Evolutionary conservation across 805 yeast genomes (phyloP).

Genomic region (Yarrowia keelungensis): DNA sequence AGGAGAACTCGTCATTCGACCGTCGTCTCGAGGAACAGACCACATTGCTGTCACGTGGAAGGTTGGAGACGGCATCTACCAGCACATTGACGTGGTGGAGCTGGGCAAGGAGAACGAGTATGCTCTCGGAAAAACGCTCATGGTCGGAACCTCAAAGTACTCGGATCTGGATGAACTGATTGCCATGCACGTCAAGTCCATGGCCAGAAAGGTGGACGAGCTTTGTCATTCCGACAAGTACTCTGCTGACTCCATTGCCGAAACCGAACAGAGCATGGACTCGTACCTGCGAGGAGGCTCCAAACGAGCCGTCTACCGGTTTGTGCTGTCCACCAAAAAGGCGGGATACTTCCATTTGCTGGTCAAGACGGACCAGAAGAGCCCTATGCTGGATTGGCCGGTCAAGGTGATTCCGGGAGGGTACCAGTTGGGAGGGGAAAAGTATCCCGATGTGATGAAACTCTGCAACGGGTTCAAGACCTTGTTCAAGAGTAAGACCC

Average conservation of each 20-base stretch:
- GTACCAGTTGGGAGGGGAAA: slow-evolving; percentile 75
- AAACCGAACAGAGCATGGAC: slow-evolving; percentile 85
- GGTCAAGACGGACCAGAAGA: slow-evolving; percentile 69
- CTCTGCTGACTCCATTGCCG: slow-evolving; percentile 76
- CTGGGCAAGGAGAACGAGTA: slow-evolving; percentile 68
- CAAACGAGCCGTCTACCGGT: slow-evolving; percentile 85
- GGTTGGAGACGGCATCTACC: slow-evolving; percentile 87
- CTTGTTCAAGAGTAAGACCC: slow-evolving; percentile 44
- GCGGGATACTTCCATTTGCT: slow-evolving; percentile 94
- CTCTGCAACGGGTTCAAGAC: slow-evolving; percentile 96
- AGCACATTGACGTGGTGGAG: slow-evolving; percentile 88
- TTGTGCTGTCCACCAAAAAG: slow-evolving; percentile 84
- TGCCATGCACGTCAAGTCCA: slow-evolving; percentile 82
- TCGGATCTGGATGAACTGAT: slow-evolving; percentile 93
- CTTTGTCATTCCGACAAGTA: slow-evolving; percentile 89
- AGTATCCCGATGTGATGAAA: slow-evolving; percentile 86
- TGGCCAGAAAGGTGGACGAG: slow-evolving; percentile 81
- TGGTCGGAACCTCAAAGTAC: slow-evolving; percentile 73
- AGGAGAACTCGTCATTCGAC: slow-evolving; percentile 94
- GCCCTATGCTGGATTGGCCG: slow-evolving; percentile 77
- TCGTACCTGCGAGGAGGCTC: slow-evolving; percentile 92
- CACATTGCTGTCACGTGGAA: slow-evolving; percentile 96
- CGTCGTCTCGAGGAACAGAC: slow-evolving; percentile 87
- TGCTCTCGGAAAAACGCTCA: slow-evolving; percentile 62
- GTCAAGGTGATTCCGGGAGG: slow-evolving; percentile 92